These are phyloP conservation scores for Ichthyophthirius multifiliis DNA, from an alignment of 169 alveolate species.

Conservation along the genomic window DNA sequence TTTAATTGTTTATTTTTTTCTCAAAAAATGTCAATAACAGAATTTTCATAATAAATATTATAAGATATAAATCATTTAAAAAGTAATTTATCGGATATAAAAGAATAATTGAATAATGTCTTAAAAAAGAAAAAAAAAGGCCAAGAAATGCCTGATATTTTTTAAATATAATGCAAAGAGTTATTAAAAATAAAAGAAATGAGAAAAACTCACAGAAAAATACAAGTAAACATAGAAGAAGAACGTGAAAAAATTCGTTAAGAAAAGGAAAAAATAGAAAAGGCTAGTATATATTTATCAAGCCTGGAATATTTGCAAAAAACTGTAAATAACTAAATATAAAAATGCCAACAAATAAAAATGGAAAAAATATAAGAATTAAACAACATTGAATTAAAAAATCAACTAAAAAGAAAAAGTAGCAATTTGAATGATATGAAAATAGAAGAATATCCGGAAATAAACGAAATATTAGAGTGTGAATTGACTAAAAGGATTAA, in stretches of 20 bases:
- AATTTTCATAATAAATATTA: too few species aligned
- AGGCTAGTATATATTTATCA: not conserved
- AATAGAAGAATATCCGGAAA: not conserved
- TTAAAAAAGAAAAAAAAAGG: too few species aligned
- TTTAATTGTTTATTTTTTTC: too few species aligned
- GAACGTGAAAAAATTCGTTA: not conserved
- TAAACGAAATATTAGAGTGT: not conserved
- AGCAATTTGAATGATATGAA: not conserved
- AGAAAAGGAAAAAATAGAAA: constrained; percentile 5
- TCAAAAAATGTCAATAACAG: too few species aligned
- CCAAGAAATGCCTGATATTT: too few species aligned
- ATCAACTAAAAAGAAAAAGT: not conserved
- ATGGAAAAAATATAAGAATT: not conserved
- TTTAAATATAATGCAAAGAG: too few species aligned
- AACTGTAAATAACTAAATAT: not conserved
- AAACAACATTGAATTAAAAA: not conserved
- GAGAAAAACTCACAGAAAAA: not conserved
- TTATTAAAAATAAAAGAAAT: too few species aligned
- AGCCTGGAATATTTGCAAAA: not conserved
- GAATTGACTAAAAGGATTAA: not conserved
- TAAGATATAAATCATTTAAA: too few species aligned
- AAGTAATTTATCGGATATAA: too few species aligned
- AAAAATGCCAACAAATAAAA: not conserved
- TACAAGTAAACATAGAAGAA: not conserved
- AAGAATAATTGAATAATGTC: too few species aligned